Evolutionary conservation across 1,139 yeast genomes (phyloP).

Genomic region (Barnettozyma hawaiiensis): DNA sequence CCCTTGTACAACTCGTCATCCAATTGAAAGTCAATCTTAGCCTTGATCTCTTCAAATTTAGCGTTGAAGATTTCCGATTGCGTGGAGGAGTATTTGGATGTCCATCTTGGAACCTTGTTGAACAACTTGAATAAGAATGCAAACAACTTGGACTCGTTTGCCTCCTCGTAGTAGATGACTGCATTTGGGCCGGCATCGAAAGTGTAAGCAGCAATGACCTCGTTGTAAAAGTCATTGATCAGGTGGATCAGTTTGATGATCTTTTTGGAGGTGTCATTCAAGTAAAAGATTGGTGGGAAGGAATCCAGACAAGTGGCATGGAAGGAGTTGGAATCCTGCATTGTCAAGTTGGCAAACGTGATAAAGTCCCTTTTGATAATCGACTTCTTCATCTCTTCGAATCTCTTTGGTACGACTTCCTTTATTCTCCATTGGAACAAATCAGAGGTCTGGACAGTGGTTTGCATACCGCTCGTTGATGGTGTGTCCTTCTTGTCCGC

Average conservation of each 20-base stretch:
- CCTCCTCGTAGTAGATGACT: slow-evolving; percentile 78
- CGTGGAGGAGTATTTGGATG: slow-evolving; percentile 31
- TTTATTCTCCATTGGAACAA: slow-evolving; percentile 73
- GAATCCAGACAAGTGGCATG: slow-evolving; percentile 96
- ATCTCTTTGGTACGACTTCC: slow-evolving; percentile 81
- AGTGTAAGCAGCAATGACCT: slow-evolving; percentile 85
- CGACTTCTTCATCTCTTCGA: slow-evolving; percentile 72
- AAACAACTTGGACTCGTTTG: slow-evolving; percentile 64
- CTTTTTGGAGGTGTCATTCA: slow-evolving; percentile 91
- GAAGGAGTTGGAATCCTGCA: slow-evolving; percentile 95
- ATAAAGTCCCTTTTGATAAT: slow-evolving; percentile 68
- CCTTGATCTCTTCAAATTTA: slow-evolving; percentile 35
- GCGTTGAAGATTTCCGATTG: slow-evolving; percentile 26
- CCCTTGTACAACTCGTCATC: slow-evolving; percentile 57
- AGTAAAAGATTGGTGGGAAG: slow-evolving; percentile 89
- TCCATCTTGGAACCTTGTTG: slow-evolving; percentile 67
- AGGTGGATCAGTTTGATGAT: slow-evolving; percentile 77
- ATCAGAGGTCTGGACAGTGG: slow-evolving; percentile 84
- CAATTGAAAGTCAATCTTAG: slow-evolving; percentile 34
- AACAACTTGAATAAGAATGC: slow-evolving; percentile 54
- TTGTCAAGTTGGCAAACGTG: slow-evolving; percentile 81
- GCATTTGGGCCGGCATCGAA: slow-evolving; percentile 99
- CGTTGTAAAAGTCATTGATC: slow-evolving; percentile 62
- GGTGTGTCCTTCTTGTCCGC: slow-evolving; percentile 94
- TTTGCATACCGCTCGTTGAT: slow-evolving; percentile 94